Evolutionary conservation across 2,329 filamentous ascomycete species (phyloP), one percentile per base, ranked within the genome.

Genomic region (Tolypocladium tropicale): DNA sequence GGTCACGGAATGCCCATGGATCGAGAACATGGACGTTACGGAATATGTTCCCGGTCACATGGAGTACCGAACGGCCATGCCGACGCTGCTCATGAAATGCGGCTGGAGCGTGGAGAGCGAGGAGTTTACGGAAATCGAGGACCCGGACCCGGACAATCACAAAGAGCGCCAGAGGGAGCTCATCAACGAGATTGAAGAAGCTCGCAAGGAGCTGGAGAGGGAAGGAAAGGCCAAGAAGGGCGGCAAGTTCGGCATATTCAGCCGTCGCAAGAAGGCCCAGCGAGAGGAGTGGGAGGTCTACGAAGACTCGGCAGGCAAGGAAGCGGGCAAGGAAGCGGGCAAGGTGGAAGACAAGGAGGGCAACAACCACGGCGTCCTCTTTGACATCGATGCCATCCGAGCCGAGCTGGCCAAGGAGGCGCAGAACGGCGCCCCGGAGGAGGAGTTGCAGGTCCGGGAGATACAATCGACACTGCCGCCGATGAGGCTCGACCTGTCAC

Each of bases 241-340:
- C 43, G 81, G 69, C 11, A 74, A 75, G 46, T 91, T 93, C 64
- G 83, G 84, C 37, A 83, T 95, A 63, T 96, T 96, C 72, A 86
- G 86, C 46, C 84, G 88, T 52, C 91, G 89, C 65, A 96, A 90
- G 74, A 88, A 87, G 71, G 72, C 80, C 0, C 81, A 91, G 67
- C 92, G 91, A 72, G 90, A 91, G 66, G 88, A 89, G 55, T 96
- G 93, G 93, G 93, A 97, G 70, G 90, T 90, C 10, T 96, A 96
- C 68, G 88, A 96, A 67, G 89, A 95, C 59, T 75, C 74, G 21
- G 70, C 69, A 6, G 61, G 60, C 49, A 82, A 81, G 65, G 66
- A 59, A 1, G 63, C 62, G 6, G 61, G 60, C 49, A 82, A 81
- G 65, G 66, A 59, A 1, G 63, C 62, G 18, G 59, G 51, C 46